Evolutionary conservation across 2,329 filamentous ascomycete species (phyloP).

Genomic region (Bipolaris gigantea): DNA sequence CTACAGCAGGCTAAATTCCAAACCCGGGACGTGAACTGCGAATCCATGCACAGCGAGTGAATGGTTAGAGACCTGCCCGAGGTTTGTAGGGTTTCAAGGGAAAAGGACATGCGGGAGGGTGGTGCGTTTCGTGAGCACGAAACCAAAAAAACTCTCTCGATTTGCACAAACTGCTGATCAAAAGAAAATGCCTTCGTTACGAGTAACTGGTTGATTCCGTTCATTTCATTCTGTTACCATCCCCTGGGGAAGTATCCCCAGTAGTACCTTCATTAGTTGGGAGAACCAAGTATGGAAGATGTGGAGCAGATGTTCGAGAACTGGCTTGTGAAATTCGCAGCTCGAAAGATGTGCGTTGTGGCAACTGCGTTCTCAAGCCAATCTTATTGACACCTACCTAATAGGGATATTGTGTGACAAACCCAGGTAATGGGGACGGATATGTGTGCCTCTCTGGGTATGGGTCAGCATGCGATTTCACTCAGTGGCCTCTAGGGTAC

Average conservation of each 20-base stretch:
- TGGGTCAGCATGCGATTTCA: conserved; percentile 1
- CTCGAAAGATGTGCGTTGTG: conserved; percentile 1
- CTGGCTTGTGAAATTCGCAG: background rate
- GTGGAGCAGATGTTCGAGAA: conserved; percentile 1
- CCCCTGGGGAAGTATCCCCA: background rate
- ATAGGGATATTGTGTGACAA: background rate
- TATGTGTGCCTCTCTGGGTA: background rate
- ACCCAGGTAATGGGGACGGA: background rate
- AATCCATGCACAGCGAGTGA: no score
- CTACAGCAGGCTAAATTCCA: no score
- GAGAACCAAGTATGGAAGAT: conserved; percentile 1
- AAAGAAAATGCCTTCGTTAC: background rate
- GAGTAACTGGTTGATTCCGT: background rate
- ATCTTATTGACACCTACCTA: background rate
- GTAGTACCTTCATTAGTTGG: background rate
- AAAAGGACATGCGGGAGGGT: no score
- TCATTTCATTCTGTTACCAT: conserved; percentile 1
- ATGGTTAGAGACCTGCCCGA: no score
- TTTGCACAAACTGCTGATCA: background rate
- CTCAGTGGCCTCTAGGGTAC: background rate
- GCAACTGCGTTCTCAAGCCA: background rate
- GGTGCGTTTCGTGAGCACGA: background rate
- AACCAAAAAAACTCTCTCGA: no score
- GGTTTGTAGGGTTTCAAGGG: no score
- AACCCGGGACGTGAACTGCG: no score